phyloP scores from a whole-genome alignment of 768 basidiomycete genomes.

The Trametes villosa region DNA sequence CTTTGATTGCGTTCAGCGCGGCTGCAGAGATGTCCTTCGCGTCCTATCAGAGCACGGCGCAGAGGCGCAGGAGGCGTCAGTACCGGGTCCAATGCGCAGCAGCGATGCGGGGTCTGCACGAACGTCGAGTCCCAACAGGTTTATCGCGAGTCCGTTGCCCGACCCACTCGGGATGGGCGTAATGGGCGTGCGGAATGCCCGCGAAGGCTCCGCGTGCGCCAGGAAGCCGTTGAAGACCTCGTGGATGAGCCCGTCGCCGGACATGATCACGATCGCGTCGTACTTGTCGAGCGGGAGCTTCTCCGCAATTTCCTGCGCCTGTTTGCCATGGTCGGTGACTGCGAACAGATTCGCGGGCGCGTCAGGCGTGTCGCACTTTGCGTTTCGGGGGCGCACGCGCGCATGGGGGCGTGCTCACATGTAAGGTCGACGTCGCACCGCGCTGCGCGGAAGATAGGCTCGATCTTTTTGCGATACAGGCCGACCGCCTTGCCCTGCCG shows the following conservation, averaged over 20 bases:
- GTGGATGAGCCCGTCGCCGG: slow-evolving; percentile 84
- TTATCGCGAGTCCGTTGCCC: slow-evolving; percentile 77
- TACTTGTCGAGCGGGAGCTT: slow-evolving; percentile 55
- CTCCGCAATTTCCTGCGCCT: slow-evolving; percentile 69
- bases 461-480: slow-evolving; percentile 59
- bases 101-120: slow-evolving; percentile 24
- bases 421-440: slow-evolving; percentile 64
- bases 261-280: slow-evolving; percentile 76
- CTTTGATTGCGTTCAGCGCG: slow-evolving; percentile 81
- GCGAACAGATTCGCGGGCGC: background rate
- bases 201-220: slow-evolving; percentile 58
- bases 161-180: slow-evolving; percentile 84
- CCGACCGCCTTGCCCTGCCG: slow-evolving; percentile 62
- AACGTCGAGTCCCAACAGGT: slow-evolving; percentile 72
- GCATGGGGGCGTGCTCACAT: slow-evolving; percentile 47
- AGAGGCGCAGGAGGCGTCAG: background rate
- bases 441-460: slow-evolving; percentile 74
- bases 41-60: slow-evolving; percentile 43
- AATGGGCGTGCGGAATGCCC: slow-evolving; percentile 70
- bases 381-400: background rate
- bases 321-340: slow-evolving; percentile 68
- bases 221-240: slow-evolving; percentile 87
- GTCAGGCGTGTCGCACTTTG: too few relatives aligned
- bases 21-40: slow-evolving; percentile 76
- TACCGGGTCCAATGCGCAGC: background rate